A percentile compares a stretch with the other conserved stretches of the same genome.
Evolutionary conservation across 2,329 filamentous ascomycete species (phyloP).

Genomic region (Microcyclosporella mali): DNA sequence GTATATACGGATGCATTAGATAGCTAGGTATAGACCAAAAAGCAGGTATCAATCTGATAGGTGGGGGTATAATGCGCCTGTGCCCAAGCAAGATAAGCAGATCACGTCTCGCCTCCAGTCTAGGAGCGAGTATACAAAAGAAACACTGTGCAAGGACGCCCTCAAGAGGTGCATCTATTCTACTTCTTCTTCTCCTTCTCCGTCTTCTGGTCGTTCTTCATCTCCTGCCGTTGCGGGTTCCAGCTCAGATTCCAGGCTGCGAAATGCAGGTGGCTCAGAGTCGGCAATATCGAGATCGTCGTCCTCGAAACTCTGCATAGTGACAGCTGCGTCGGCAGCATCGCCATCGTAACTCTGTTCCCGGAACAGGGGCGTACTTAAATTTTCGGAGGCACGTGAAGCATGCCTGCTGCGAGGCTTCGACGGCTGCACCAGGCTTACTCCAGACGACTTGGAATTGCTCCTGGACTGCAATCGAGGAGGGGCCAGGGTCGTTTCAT

Average conservation of each 20-base stretch:
- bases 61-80: too few relatives aligned
- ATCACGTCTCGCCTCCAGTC: not conserved
- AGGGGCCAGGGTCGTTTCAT: slow-evolving; percentile 20
- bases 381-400: slow-evolving; percentile 25
- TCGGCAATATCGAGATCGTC: slow-evolving; percentile 36
- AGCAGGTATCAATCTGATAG: too few relatives aligned
- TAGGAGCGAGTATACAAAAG: slow-evolving; percentile 1
- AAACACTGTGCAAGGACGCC: not conserved
- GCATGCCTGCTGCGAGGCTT: slow-evolving; percentile 8
- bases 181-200: not conserved
- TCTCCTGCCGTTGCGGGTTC: not conserved
- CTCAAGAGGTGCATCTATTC: not conserved
- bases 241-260: slow-evolving; percentile 26
- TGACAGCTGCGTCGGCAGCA: slow-evolving; percentile 46
- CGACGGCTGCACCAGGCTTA: slow-evolving; percentile 4
- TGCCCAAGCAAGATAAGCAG: not conserved
- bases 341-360: slow-evolving; percentile 55
- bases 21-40: too few relatives aligned
- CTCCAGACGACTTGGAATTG: slow-evolving; percentile 6
- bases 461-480: slow-evolving; percentile 19
- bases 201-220: not conserved
- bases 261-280: slow-evolving; percentile 21
- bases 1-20: too few relatives aligned
- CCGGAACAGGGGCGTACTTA: slow-evolving; percentile 50
- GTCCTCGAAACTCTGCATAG: slow-evolving; percentile 44